phyloP scores from a whole-genome alignment of 345 rosid species.

The Arabis alpina region DNA sequence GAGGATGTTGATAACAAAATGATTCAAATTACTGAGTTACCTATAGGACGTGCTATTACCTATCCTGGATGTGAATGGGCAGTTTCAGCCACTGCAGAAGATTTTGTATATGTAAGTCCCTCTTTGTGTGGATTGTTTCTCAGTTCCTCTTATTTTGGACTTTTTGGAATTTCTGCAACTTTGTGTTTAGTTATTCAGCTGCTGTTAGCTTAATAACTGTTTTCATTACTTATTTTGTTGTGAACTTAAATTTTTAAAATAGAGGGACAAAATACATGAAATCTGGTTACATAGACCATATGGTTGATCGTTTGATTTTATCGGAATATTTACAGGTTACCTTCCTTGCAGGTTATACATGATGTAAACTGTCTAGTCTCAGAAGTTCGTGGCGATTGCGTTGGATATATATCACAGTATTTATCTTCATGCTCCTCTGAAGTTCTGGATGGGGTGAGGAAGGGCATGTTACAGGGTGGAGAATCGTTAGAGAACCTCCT shows the following conservation, averaged over 20 bases:
- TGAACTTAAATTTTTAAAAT: constrained; percentile 1
- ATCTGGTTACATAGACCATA: neutral
- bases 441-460: constrained; percentile 66
- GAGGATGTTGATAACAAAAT: no score
- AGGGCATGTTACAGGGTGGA: constrained; percentile 77
- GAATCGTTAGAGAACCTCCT: constrained; percentile 58
- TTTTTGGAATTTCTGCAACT: neutral
- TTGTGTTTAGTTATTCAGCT: constrained; percentile 21
- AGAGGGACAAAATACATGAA: constrained; percentile 6
- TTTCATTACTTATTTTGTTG: neutral
- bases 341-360: constrained; percentile 80
- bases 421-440: constrained; percentile 77
- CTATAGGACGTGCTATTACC: constrained; percentile 36
- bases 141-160: constrained; percentile 22
- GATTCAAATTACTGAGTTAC: no score
- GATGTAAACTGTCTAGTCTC: constrained; percentile 67
- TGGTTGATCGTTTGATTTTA: constrained; percentile 1
- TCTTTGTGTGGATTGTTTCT: constrained; percentile 31
- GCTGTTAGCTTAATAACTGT: constrained; percentile 16
- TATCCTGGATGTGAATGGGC: constrained; percentile 90
- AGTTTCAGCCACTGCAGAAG: constrained; percentile 72
- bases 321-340: constrained; percentile 33
- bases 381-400: constrained; percentile 70
- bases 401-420: constrained; percentile 59
- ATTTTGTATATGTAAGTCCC: constrained; percentile 76